These are phyloP conservation scores for Nannochloris sp. DNA, from an alignment of 139 green algal genomes.

Conservation along the genomic window DNA sequence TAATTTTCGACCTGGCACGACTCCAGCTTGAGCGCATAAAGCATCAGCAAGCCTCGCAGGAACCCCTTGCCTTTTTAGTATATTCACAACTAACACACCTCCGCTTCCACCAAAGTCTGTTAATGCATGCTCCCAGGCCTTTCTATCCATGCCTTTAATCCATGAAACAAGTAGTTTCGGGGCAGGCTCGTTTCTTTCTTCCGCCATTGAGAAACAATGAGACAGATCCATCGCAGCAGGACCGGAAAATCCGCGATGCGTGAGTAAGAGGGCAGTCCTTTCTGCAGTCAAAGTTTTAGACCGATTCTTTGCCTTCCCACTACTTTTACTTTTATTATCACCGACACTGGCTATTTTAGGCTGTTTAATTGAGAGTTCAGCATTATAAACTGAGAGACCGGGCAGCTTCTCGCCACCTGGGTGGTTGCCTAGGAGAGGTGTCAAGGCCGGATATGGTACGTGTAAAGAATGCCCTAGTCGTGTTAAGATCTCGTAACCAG, in stretches of 20 bases:
- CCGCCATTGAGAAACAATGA: constrained; percentile 51
- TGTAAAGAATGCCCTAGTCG: constrained; percentile 55
- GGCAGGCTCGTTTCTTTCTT: constrained; percentile 8
- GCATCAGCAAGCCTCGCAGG: constrained; percentile 64
- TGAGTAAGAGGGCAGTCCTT: constrained; percentile 78
- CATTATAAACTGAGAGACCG: constrained; percentile 41
- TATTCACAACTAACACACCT: constrained; percentile 22
- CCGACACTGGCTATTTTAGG: neutral
- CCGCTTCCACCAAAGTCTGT: neutral
- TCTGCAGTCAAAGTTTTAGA: constrained; percentile 17
- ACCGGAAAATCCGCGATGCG: constrained; percentile 72
- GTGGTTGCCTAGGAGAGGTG: constrained; percentile 66
- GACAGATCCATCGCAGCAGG: constrained; percentile 76
- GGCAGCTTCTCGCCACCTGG: constrained; percentile 53
- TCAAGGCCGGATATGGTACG: constrained; percentile 73
- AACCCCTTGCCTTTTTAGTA: constrained; percentile 49
- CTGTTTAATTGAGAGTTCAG: constrained; percentile 9
- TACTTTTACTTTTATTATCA: constrained; percentile 27
- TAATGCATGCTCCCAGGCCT: neutral
- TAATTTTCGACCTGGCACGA: constrained; percentile 25
- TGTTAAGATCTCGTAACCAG: constrained; percentile 41
- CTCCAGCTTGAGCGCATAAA: constrained; percentile 44
- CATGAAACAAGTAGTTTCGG: constrained; percentile 13
- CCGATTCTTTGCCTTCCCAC: constrained; percentile 9
- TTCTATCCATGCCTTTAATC: neutral